A percentile compares a stretch with the other conserved stretches of the same genome.
phyloP scores from a whole-genome alignment of 257 asterid species.

The Linaria vulgaris region DNA sequence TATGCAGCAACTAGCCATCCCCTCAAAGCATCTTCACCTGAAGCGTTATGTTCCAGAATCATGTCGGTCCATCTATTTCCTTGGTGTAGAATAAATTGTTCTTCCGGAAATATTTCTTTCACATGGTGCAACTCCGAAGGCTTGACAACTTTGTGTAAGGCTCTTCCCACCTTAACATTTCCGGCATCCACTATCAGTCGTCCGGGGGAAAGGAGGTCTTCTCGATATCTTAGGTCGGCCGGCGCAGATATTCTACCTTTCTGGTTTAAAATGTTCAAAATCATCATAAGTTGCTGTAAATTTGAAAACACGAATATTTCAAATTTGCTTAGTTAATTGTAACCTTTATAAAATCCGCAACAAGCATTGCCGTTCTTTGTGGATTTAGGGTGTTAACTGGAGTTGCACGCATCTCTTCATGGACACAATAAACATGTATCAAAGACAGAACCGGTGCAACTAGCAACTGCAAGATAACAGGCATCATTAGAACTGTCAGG shows the following conservation, averaged over 20 bases:
- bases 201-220: conserved; percentile 83
- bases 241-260: conserved; percentile 75
- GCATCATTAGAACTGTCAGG: conserved; percentile 13
- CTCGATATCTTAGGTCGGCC: conserved; percentile 83
- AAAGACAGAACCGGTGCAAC: conserved; percentile 75
- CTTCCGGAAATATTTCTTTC: conserved; percentile 61
- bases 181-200: conserved; percentile 88
- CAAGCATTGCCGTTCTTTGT: conserved; percentile 90
- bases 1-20: conserved; percentile 99
- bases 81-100: conserved; percentile 58
- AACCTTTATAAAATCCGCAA: conserved; percentile 85
- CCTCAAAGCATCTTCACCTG: conserved; percentile 89
- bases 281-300: conserved; percentile 13
- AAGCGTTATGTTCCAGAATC: conserved; percentile 77
- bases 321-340: conserved; percentile 17
- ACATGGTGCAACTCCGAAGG: conserved; percentile 65
- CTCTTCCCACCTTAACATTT: conserved; percentile 76
- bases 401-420: conserved; percentile 93
- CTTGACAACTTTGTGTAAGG: conserved; percentile 57
- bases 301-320: conserved; percentile 2
- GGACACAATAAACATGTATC: conserved; percentile 72
- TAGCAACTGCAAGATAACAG: conserved; percentile 59
- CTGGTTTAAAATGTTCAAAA: conserved; percentile 41
- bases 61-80: conserved; percentile 66
- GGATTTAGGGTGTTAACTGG: conserved; percentile 95